A percentile compares a stretch with the other conserved stretches of the same genome.
Conservation (phyloP, 352 stramenopile genomes). For the Thalassiosira hispida region DNA sequence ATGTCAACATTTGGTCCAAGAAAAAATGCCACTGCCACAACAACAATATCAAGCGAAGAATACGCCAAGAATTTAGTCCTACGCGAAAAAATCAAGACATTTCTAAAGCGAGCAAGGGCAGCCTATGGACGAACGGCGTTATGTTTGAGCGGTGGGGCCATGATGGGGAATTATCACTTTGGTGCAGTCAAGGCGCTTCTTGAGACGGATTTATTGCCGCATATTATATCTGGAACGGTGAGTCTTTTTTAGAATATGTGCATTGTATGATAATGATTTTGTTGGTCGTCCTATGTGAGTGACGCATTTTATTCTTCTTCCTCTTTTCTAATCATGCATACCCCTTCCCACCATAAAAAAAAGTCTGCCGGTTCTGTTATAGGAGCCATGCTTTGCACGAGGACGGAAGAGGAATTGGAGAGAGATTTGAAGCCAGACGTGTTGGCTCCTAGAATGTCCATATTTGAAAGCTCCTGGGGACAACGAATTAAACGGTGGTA, state of each 20-base stretch:
- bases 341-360: no score
- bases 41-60: constrained; percentile 29
- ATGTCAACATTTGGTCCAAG: no score
- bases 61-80: constrained; percentile 32
- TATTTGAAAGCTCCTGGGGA: constrained; percentile 75
- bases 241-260: no score
- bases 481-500: constrained; percentile 65
- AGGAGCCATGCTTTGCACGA: constrained; percentile 81
- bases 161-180: constrained; percentile 95
- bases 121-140: constrained; percentile 95
- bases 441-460: constrained; percentile 65
- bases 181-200: constrained; percentile 90
- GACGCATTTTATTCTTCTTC: no score
- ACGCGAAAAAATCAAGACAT: constrained; percentile 66
- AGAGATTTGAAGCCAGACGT: constrained; percentile 72
- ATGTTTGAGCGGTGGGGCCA: constrained; percentile 93
- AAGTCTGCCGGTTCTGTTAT: constrained; percentile 82
- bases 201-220: constrained; percentile 72
- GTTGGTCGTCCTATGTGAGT: no score
- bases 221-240: constrained; percentile 85
- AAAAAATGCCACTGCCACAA: not conserved
- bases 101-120: constrained; percentile 79
- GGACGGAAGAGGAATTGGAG: constrained; percentile 78
- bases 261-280: no score
- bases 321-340: no score